Percentiles rank a stretch among this genome's conserved stretches.
These are phyloP conservation scores for Lanmaoa rubissima DNA, from an alignment of 768 basidiomycete genomes.

Conservation along the genomic window DNA sequence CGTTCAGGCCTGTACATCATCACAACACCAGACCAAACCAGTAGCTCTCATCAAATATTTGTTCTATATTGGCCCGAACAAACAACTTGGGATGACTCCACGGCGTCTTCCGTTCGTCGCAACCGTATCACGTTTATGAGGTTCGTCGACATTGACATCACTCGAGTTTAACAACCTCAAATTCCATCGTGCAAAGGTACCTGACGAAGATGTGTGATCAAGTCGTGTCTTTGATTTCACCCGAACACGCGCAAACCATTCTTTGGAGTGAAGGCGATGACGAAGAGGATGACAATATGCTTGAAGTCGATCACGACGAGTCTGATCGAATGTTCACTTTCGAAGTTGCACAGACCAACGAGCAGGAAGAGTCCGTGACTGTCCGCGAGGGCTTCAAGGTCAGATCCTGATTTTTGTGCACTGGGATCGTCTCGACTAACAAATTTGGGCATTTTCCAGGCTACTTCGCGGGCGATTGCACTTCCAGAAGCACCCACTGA, in stretches of 20 bases:
- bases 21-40: neutral
- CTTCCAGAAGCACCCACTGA: conserved; percentile 8
- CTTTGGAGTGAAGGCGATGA: conserved; percentile 42
- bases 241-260: conserved; percentile 44
- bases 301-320: conserved; percentile 38
- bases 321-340: conserved; percentile 52
- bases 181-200: conserved; percentile 38
- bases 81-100: conserved; percentile 54
- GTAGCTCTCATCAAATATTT: conserved; percentile 33
- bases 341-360: conserved; percentile 51
- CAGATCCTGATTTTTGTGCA: neutral
- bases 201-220: conserved; percentile 61
- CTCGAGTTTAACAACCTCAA: neutral
- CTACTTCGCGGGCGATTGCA: conserved; percentile 10
- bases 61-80: conserved; percentile 64
- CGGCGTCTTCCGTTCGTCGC: conserved; percentile 41
- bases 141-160: conserved; percentile 28
- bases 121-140: conserved; percentile 65
- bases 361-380: conserved; percentile 51
- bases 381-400: conserved; percentile 48
- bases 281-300: conserved; percentile 25
- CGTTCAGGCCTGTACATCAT: conserved; percentile 25
- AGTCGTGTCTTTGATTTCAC: conserved; percentile 47
- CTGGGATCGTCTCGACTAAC: neutral
- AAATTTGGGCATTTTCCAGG: neutral